Evolutionary conservation across 495 filamentous ascomycete species (phyloP).

Genomic region (Penicillium antarcticum): DNA sequence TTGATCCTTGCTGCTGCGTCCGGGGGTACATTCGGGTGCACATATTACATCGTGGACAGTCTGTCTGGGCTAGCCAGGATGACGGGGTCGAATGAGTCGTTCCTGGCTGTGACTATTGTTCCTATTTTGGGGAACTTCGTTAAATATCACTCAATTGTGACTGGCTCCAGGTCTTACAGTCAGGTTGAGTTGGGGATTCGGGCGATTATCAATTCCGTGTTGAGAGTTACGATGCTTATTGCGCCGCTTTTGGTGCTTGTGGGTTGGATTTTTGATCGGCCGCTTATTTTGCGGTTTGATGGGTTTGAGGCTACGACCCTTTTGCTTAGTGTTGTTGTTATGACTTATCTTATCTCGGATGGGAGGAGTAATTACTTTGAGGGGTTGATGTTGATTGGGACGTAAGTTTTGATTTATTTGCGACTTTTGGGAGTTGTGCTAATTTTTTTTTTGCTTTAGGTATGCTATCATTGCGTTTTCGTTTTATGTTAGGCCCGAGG

Average conservation of each 20-base stretch:
- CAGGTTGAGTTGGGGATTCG: constrained; percentile 25
- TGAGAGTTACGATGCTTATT: constrained; percentile 32
- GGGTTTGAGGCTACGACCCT: constrained; percentile 35
- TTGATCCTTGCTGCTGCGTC: constrained; percentile 13
- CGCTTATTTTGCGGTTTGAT: constrained; percentile 32
- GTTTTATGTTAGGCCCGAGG: constrained; percentile 14
- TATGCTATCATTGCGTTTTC: constrained; percentile 13
- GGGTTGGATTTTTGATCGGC: constrained; percentile 31
- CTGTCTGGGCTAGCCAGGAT: constrained; percentile 12
- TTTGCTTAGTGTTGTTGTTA: constrained; percentile 31
- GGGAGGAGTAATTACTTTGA: constrained; percentile 65
- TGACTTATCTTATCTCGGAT: constrained; percentile 52
- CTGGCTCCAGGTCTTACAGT: constrained; percentile 9
- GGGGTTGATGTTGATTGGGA: constrained; percentile 23
- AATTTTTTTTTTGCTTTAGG: neutral
- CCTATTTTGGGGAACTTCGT: constrained; percentile 25
- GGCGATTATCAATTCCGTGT: constrained; percentile 20
- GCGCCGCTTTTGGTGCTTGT: constrained; percentile 35
- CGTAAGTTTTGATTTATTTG: constrained; percentile 11
- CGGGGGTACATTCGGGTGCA: constrained; percentile 17
- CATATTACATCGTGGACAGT: constrained; percentile 22
- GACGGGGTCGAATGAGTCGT: constrained; percentile 14
- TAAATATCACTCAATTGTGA: constrained; percentile 19
- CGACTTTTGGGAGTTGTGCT: neutral
- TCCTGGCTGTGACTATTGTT: constrained; percentile 22